Conservation (phyloP, 2,329 filamentous ascomycete genomes). For the Neurospora sp. region DNA sequence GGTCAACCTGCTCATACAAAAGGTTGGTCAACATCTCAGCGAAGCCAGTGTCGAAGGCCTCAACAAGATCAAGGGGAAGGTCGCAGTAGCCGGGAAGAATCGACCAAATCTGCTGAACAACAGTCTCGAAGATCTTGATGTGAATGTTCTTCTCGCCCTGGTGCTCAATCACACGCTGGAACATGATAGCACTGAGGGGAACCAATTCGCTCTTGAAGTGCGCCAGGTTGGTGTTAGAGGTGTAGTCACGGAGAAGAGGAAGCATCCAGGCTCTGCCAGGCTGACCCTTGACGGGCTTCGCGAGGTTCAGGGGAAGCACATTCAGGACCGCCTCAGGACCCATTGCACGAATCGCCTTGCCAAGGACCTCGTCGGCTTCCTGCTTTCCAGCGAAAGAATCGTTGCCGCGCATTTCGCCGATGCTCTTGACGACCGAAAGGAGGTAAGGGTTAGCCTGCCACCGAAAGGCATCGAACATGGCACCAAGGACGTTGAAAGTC, state of each 20-base stretch:
- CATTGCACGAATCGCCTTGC: slow-evolving; percentile 80
- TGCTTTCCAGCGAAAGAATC: slow-evolving; percentile 90
- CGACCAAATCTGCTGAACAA: slow-evolving; percentile 93
- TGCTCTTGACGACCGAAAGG: slow-evolving; percentile 60
- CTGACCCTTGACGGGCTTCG: slow-evolving; percentile 65
- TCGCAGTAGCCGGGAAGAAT: slow-evolving; percentile 92
- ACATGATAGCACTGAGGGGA: slow-evolving; percentile 81
- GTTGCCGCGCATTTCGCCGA: slow-evolving; percentile 82
- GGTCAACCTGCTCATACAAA: slow-evolving; percentile 81
- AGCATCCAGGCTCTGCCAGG: slow-evolving; percentile 90
- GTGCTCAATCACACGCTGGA: slow-evolving; percentile 78
- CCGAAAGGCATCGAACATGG: slow-evolving; percentile 76
- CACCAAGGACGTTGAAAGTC: slow-evolving; percentile 78
- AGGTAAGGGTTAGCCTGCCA: slow-evolving; percentile 80
- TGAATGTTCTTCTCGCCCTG: slow-evolving; percentile 84
- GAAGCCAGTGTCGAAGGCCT: slow-evolving; percentile 77
- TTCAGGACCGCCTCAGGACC: slow-evolving; percentile 76
- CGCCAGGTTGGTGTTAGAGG: slow-evolving; percentile 75
- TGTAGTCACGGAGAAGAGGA: slow-evolving; percentile 79
- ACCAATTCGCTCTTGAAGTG: slow-evolving; percentile 85
- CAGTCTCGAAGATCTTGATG: slow-evolving; percentile 93
- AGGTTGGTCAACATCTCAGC: slow-evolving; percentile 87
- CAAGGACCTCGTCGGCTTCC: slow-evolving; percentile 83
- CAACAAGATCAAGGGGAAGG: slow-evolving; percentile 66
- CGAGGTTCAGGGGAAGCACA: slow-evolving; percentile 78